Percentiles rank a stretch among this genome's conserved stretches.
Conservation (phyloP, 1,139 yeast genomes). For the Lodderomyces pseudojiufengensis region DNA sequence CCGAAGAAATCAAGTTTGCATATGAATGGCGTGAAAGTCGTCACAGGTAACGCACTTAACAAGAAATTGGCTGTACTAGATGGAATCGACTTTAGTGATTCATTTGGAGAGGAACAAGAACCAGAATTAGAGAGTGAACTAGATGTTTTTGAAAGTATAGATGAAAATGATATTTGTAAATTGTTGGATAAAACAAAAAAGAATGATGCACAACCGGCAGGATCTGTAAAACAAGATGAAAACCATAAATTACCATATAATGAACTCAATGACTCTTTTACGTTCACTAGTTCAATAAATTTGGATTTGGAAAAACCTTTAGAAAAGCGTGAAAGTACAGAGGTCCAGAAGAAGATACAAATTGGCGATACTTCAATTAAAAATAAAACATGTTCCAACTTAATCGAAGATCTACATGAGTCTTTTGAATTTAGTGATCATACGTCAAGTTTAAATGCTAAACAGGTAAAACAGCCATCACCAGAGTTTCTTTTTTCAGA, state of each 20-base stretch:
- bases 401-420: not conserved
- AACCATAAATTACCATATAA: not conserved
- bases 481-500: no score
- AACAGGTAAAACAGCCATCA: not conserved
- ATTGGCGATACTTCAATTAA: no score
- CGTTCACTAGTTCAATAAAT: no score
- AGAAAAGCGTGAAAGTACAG: no score
- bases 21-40: no score
- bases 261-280: no score
- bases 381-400: no score
- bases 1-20: not conserved
- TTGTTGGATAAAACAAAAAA: no score
- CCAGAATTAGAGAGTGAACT: not conserved
- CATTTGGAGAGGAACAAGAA: slow-evolving; percentile 7
- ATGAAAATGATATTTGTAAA: not conserved
- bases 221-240: not conserved
- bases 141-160: not conserved
- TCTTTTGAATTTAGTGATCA: slow-evolving; percentile 9
- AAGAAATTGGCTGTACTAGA: not conserved
- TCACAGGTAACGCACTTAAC: no score
- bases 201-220: no score
- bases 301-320: no score
- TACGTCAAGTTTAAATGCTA: not conserved
- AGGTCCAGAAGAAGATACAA: no score
- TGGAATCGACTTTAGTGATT: slow-evolving; percentile 9